Percentiles rank a stretch among this genome's conserved stretches.
Evolutionary conservation across 768 basidiomycete genomes (phyloP).

Genomic region (Russula ochroleuca): DNA sequence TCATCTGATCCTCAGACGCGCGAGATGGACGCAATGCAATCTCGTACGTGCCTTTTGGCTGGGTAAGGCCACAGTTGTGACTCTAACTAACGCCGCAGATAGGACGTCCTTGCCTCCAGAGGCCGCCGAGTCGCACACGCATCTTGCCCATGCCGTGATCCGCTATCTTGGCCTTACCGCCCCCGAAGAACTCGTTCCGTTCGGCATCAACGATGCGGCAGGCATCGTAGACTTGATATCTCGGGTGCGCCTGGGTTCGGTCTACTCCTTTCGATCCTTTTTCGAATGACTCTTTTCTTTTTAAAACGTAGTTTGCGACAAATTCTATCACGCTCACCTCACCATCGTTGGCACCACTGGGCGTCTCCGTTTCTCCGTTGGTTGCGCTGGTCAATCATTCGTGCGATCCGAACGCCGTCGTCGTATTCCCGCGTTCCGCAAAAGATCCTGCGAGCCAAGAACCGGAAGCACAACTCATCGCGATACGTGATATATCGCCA

Average conservation of each 20-base stretch:
- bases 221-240: slow-evolving; percentile 72
- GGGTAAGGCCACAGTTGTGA: neutral
- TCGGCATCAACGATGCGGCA: slow-evolving; percentile 50
- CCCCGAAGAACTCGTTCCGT: slow-evolving; percentile 54
- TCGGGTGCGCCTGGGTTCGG: slow-evolving; percentile 43
- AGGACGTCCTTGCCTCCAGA: slow-evolving; percentile 48
- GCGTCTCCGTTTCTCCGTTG: slow-evolving; percentile 76
- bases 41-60: slow-evolving; percentile 49
- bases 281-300: neutral
- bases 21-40: slow-evolving; percentile 68
- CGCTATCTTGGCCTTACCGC: slow-evolving; percentile 61
- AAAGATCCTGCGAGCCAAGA: slow-evolving; percentile 39
- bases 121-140: slow-evolving; percentile 54
- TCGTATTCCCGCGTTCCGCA: slow-evolving; percentile 76
- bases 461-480: slow-evolving; percentile 68
- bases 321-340: slow-evolving; percentile 88
- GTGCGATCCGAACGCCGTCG: slow-evolving; percentile 81
- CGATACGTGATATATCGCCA: slow-evolving; percentile 55
- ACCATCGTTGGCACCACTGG: slow-evolving; percentile 73
- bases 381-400: slow-evolving; percentile 85
- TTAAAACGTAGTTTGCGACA: slow-evolving; percentile 70
- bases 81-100: slow-evolving; percentile 42
- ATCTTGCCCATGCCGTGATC: slow-evolving; percentile 70
- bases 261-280: neutral
- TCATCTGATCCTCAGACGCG: slow-evolving; percentile 43